These are phyloP conservation scores for Mallotus japonicus DNA, from an alignment of 441 rosid genomes.

Conservation along the genomic window DNA sequence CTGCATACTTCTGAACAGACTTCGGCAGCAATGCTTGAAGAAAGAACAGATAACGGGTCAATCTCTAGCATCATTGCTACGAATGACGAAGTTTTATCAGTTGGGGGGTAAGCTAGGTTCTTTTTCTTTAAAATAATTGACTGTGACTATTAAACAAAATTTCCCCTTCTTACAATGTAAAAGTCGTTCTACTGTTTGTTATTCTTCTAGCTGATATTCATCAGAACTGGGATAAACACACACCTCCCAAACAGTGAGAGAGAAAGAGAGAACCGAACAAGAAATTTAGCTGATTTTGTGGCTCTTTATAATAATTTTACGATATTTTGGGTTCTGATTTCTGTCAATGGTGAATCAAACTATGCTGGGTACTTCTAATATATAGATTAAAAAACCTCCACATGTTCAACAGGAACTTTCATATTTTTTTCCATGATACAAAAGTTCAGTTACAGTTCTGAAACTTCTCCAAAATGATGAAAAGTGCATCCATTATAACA, in stretches of 20 bases:
- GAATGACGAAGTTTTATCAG: conserved; percentile 30
- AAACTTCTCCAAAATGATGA: neutral
- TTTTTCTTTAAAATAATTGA: conserved; percentile 10
- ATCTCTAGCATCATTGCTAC: conserved; percentile 25
- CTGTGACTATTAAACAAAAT: neutral
- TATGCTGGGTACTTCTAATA: neutral
- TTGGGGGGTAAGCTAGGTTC: conserved; percentile 57
- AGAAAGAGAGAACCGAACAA: neutral
- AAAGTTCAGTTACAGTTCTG: neutral
- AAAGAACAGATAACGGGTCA: conserved; percentile 38
- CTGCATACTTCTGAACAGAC: conserved; percentile 37
- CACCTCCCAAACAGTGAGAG: neutral
- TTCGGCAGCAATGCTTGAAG: conserved; percentile 36
- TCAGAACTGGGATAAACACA: neutral
- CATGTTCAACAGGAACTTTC: neutral
- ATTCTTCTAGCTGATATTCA: neutral
- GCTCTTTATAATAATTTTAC: neutral
- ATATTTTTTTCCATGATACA: neutral
- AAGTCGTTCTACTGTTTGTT: neutral
- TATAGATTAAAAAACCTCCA: neutral
- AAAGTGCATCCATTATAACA: neutral
- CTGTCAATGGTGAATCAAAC: neutral
- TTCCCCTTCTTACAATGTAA: neutral
- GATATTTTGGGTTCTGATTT: neutral
- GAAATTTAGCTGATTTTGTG: neutral